Percentiles rank a stretch among this genome's conserved stretches.
Evolutionary conservation across 2,329 filamentous ascomycete genomes (phyloP).

Genomic region (Periconia sp.): DNA sequence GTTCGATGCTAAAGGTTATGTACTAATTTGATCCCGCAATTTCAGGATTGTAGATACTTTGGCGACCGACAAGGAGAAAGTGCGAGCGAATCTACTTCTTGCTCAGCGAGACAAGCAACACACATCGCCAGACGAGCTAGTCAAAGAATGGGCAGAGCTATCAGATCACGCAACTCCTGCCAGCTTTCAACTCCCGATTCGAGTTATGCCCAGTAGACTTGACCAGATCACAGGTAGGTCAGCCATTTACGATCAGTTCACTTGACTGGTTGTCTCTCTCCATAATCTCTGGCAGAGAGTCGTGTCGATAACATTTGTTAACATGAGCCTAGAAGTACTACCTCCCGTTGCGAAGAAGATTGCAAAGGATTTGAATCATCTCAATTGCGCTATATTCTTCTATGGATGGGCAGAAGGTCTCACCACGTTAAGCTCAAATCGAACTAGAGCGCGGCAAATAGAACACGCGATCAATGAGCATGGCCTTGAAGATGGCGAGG

Average conservation of each 20-base stretch:
- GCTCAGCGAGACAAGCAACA: slow-evolving; percentile 45
- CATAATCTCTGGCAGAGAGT: too few species aligned
- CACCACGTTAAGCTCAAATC: slow-evolving; percentile 76
- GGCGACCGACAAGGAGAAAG: slow-evolving; percentile 51
- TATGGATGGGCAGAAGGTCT: slow-evolving; percentile 70
- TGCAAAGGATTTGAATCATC: slow-evolving; percentile 58
- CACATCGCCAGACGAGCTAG: slow-evolving; percentile 18
- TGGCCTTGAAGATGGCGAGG: slow-evolving; percentile 56
- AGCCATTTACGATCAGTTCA: too few species aligned
- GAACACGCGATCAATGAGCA: slow-evolving; percentile 63
- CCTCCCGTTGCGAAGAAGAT: slow-evolving; percentile 54
- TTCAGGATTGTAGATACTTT: slow-evolving; percentile 48
- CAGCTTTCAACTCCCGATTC: slow-evolving; percentile 67
- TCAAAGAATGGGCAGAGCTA: slow-evolving; percentile 42
- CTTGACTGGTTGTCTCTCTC: too few species aligned
- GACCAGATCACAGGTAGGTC: slow-evolving; percentile 27
- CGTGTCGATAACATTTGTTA: too few species aligned
- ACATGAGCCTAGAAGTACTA: too few species aligned
- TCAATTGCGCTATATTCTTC: slow-evolving; percentile 74
- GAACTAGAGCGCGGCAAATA: slow-evolving; percentile 69
- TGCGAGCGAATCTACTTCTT: slow-evolving; percentile 65
- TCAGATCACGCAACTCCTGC: slow-evolving; percentile 62
- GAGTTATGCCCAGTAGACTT: slow-evolving; percentile 56
- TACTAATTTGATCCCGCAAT: too few species aligned
- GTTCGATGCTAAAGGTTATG: too few species aligned